A percentile compares a stretch with the other conserved stretches of the same genome.
Evolutionary conservation across 148 eudicot genomes (phyloP).

Genomic region (Euryodendron excelsum): DNA sequence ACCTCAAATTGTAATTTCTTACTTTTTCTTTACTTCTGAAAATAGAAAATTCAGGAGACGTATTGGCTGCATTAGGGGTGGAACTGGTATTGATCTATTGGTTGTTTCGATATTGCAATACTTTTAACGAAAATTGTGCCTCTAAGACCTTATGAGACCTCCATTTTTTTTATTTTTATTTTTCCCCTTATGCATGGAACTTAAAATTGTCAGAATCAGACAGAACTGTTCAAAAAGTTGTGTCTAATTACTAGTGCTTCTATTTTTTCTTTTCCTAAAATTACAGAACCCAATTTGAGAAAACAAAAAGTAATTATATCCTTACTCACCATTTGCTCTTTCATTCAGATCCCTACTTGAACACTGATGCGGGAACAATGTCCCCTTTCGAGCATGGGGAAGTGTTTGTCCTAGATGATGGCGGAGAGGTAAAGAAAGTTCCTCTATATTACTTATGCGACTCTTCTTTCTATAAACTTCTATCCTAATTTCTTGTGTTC

Average conservation of each 20-base stretch:
- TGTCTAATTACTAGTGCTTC: neutral
- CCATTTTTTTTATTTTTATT: no score
- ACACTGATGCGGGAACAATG: conserved; percentile 98
- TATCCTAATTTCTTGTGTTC: neutral
- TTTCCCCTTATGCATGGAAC: no score
- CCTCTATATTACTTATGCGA: neutral
- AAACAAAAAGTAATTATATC: neutral
- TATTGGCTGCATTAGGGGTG: neutral
- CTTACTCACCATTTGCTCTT: neutral
- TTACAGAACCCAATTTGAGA: neutral
- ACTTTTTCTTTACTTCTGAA: neutral
- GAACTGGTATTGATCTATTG: neutral
- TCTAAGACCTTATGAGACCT: neutral
- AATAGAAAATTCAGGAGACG: neutral
- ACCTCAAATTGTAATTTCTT: neutral
- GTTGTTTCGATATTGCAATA: neutral
- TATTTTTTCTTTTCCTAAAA: neutral
- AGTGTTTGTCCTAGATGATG: conserved; percentile 91
- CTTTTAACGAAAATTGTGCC: neutral
- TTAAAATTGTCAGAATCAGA: no score
- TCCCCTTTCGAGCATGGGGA: conserved; percentile 98
- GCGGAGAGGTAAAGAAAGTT: conserved; percentile 72
- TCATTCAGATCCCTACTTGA: conserved; percentile 82
- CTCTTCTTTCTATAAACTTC: neutral
- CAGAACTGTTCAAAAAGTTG: neutral